Evolutionary conservation across 148 eudicot species (phyloP).

Genomic region (Chenopodium album): DNA sequence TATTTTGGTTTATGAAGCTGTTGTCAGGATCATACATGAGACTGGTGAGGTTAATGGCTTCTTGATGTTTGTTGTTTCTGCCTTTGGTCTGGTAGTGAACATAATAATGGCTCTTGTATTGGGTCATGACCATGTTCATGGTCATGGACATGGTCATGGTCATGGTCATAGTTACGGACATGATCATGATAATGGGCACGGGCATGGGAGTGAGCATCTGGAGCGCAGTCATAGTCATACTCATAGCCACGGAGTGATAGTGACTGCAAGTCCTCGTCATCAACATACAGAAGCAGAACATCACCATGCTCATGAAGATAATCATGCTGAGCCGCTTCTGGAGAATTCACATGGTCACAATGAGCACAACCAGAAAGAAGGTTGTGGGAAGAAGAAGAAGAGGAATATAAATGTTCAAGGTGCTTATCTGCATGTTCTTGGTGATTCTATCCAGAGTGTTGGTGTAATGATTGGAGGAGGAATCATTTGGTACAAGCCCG

Average conservation of each 20-base stretch:
- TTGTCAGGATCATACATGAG: constrained; percentile 52
- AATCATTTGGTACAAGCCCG: constrained; percentile 82
- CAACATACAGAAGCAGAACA: constrained; percentile 35
- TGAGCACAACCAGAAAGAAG: constrained; percentile 14
- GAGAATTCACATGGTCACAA: constrained; percentile 21
- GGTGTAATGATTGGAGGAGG: constrained; percentile 99
- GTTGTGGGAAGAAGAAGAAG: constrained; percentile 46
- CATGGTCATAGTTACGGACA: constrained; percentile 25
- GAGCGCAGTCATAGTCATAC: constrained; percentile 28
- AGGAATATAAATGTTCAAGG: constrained; percentile 79
- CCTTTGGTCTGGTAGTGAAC: constrained; percentile 80
- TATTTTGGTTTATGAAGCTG: constrained; percentile 82
- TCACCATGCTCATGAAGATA: constrained; percentile 39
- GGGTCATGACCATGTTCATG: constrained; percentile 78
- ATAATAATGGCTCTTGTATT: constrained; percentile 68
- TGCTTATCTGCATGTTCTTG: constrained; percentile 92
- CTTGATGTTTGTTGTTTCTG: constrained; percentile 77
- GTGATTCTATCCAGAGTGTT: constrained; percentile 88
- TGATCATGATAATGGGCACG: constrained; percentile 42
- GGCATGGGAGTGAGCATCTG: constrained; percentile 25
- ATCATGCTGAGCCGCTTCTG: constrained; percentile 49
- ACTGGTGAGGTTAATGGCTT: constrained; percentile 78
- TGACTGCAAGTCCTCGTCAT: constrained; percentile 32
- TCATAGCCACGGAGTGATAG: constrained; percentile 52
- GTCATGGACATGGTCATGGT: constrained; percentile 41